Conservation (phyloP, 768 basidiomycete species). For the Dictyophora rubrovolvata region DNA sequence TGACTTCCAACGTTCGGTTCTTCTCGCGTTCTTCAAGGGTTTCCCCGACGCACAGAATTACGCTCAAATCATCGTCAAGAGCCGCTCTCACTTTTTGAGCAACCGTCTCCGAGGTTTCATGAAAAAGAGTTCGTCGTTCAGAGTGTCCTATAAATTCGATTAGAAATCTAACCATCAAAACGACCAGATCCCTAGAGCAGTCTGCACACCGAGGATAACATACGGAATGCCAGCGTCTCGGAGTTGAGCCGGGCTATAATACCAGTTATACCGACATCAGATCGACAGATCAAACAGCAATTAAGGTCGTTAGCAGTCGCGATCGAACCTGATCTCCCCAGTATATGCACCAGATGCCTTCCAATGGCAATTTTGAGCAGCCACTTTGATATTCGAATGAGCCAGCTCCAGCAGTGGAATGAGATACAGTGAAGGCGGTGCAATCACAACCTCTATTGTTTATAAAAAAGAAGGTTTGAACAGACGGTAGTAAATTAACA, state of each 20-base stretch:
- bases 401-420: constrained; percentile 55
- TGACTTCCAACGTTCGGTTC: constrained; percentile 65
- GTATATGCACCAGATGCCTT: constrained; percentile 87
- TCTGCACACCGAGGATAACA: constrained; percentile 71
- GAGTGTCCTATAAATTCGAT: constrained; percentile 61
- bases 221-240: constrained; percentile 79
- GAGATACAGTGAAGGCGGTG: constrained; percentile 85
- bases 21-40: constrained; percentile 81
- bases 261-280: too few relatives aligned
- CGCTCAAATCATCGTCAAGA: constrained; percentile 60
- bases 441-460: constrained; percentile 77
- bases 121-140: constrained; percentile 88
- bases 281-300: constrained; percentile 1
- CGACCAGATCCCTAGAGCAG: not conserved
- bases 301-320: not conserved
- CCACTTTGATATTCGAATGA: constrained; percentile 60
- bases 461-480: constrained; percentile 7
- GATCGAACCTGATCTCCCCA: constrained; percentile 81
- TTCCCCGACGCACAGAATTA: constrained; percentile 96
- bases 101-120: constrained; percentile 74
- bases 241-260: constrained; percentile 74
- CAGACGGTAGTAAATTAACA: not conserved
- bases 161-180: not conserved
- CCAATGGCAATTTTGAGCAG: constrained; percentile 88
- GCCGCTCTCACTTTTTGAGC: constrained; percentile 83